Conservation (phyloP, 306 rosid genomes). For the Dryas drummondii region DNA sequence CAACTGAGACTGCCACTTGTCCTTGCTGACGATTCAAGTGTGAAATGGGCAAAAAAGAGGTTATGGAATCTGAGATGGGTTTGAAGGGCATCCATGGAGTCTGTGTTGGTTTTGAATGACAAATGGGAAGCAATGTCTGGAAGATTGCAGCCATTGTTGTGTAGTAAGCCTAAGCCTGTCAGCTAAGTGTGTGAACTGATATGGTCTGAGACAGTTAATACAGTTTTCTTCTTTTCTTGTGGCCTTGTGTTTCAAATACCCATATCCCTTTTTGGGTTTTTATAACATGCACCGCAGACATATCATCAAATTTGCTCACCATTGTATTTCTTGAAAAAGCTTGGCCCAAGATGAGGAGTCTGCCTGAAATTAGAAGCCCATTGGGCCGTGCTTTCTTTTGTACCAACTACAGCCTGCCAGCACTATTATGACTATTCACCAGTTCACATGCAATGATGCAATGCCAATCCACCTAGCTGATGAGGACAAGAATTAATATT, state of each 20-base stretch:
- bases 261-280: conserved; percentile 30
- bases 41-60: conserved; percentile 24
- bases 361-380: neutral
- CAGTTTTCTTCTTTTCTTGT: conserved; percentile 44
- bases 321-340: neutral
- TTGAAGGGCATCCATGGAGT: conserved; percentile 36
- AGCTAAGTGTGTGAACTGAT: neutral
- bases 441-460: neutral
- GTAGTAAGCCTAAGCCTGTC: no score
- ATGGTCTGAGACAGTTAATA: conserved; percentile 23
- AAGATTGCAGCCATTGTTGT: conserved; percentile 47
- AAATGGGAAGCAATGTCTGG: conserved; percentile 53
- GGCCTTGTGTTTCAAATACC: conserved; percentile 37
- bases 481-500: no score
- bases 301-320: neutral
- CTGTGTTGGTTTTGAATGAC: conserved; percentile 45
- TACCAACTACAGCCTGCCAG: neutral
- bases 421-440: neutral
- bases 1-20: conserved; percentile 58
- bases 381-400: neutral
- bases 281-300: neutral
- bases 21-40: conserved; percentile 29
- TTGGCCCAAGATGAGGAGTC: no score
- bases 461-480: neutral
- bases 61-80: conserved; percentile 35